A percentile compares a stretch with the other conserved stretches of the same genome.
Conservation (phyloP, 768 basidiomycete species). For the Russula emetica region DNA sequence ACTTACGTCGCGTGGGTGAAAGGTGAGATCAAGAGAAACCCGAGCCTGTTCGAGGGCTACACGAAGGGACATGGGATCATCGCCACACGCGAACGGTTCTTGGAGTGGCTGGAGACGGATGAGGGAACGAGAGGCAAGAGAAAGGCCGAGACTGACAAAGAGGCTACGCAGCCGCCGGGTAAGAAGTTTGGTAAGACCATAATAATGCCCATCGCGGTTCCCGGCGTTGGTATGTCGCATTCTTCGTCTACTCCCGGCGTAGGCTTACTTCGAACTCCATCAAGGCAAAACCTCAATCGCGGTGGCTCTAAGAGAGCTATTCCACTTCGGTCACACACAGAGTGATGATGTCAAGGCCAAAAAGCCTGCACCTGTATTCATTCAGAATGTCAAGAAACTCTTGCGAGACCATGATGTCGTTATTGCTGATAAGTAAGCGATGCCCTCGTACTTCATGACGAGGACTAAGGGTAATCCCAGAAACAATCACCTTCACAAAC, state of each 20-base stretch:
- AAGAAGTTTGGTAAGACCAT: constrained; percentile 64
- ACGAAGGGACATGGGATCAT: constrained; percentile 80
- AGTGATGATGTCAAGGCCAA: constrained; percentile 71
- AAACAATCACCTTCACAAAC: constrained; percentile 55
- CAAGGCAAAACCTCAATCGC: constrained; percentile 41
- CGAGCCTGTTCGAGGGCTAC: constrained; percentile 56
- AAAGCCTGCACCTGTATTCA: constrained; percentile 51
- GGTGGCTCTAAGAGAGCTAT: constrained; percentile 73
- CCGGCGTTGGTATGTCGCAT: constrained; percentile 75
- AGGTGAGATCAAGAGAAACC: constrained; percentile 62
- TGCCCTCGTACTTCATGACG: not conserved
- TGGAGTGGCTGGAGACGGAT: constrained; percentile 57
- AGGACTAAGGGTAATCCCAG: constrained; percentile 30
- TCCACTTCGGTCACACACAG: constrained; percentile 87
- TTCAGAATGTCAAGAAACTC: constrained; percentile 63
- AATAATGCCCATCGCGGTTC: constrained; percentile 84
- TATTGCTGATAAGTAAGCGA: constrained; percentile 68
- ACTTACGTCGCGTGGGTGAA: constrained; percentile 83
- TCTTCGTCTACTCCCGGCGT: too few relatives aligned
- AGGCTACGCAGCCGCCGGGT: constrained; percentile 19
- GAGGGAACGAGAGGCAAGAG: constrained; percentile 39
- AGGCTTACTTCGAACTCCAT: not conserved
- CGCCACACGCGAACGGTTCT: constrained; percentile 70
- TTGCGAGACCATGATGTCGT: constrained; percentile 70
- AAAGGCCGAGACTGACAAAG: constrained; percentile 34